These are phyloP conservation scores for Cryomyces minteri DNA, from an alignment of 495 filamentous ascomycete genomes.

Conservation along the genomic window DNA sequence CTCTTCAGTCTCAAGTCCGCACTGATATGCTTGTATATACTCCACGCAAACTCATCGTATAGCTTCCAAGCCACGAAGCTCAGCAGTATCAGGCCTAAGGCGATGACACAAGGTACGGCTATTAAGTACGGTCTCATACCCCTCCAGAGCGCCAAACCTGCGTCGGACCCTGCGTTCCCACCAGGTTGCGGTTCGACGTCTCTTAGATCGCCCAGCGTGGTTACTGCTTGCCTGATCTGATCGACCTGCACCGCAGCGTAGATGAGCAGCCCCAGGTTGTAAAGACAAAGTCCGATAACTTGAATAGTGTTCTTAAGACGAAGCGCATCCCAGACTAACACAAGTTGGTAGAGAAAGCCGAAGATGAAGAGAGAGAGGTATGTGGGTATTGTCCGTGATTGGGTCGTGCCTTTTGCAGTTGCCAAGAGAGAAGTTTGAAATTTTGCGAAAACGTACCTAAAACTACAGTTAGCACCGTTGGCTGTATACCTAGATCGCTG, in stretches of 20 bases:
- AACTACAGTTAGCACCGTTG: conserved; percentile 15
- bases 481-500: not conserved
- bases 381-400: conserved; percentile 57
- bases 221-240: conserved; percentile 61
- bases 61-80: conserved; percentile 74
- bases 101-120: conserved; percentile 71
- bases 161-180: not conserved
- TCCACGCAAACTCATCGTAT: conserved; percentile 98
- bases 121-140: conserved; percentile 58
- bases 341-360: conserved; percentile 78
- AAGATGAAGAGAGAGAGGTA: conserved; percentile 96
- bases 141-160: conserved; percentile 36
- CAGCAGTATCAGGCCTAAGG: conserved; percentile 51
- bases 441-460: conserved; percentile 53
- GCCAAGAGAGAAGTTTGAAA: conserved; percentile 37
- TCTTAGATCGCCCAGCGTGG: conserved; percentile 18
- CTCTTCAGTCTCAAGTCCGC: conserved; percentile 94
- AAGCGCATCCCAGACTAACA: conserved; percentile 83
- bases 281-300: conserved; percentile 83
- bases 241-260: conserved; percentile 86
- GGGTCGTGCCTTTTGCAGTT: conserved; percentile 14
- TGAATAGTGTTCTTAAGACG: conserved; percentile 97
- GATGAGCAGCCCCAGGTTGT: conserved; percentile 76
- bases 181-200: conserved; percentile 14
- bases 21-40: conserved; percentile 97